These are phyloP conservation scores for Circinella umbellata DNA, from an alignment of 371 early-diverging fungal genomes.

Conservation along the genomic window DNA sequence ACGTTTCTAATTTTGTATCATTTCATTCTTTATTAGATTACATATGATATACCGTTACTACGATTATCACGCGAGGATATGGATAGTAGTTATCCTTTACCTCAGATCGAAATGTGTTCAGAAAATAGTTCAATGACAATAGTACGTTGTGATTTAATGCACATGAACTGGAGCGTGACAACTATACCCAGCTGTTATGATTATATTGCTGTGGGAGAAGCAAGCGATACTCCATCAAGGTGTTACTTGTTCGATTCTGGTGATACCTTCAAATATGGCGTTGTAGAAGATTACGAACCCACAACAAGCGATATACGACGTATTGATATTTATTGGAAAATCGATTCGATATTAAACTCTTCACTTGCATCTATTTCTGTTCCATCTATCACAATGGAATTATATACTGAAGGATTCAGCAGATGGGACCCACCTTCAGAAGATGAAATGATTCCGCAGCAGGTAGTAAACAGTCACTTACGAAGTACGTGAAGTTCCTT, in stretches of 20 bases:
- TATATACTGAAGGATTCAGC: conserved; percentile 35
- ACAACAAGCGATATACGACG: conserved; percentile 28
- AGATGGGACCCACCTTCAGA: conserved; percentile 27
- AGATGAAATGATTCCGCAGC: conserved; percentile 26
- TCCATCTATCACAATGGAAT: conserved; percentile 38
- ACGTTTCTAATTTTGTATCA: not conserved
- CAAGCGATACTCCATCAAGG: not conserved
- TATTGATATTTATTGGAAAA: conserved; percentile 46
- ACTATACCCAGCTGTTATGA: conserved; percentile 24
- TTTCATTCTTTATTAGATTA: conserved; percentile 23
- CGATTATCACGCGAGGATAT: conserved; percentile 36
- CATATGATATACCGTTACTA: conserved; percentile 37
- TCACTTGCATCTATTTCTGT: conserved; percentile 23
- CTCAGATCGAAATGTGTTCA: conserved; percentile 45
- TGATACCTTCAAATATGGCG: conserved; percentile 26
- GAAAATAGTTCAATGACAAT: conserved; percentile 34
- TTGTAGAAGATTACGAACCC: conserved; percentile 20
- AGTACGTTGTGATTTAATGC: conserved; percentile 29
- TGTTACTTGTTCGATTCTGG: conserved; percentile 39
- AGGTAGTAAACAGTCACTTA: conserved; percentile 19
- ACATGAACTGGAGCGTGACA: conserved; percentile 25
- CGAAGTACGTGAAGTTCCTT: not conserved
- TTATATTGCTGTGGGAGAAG: conserved; percentile 16
- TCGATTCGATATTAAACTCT: conserved; percentile 26
- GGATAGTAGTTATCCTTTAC: conserved; percentile 20